phyloP scores from a whole-genome alignment of 192 early-diverging fungal species.

The Coemansia sp. region DNA sequence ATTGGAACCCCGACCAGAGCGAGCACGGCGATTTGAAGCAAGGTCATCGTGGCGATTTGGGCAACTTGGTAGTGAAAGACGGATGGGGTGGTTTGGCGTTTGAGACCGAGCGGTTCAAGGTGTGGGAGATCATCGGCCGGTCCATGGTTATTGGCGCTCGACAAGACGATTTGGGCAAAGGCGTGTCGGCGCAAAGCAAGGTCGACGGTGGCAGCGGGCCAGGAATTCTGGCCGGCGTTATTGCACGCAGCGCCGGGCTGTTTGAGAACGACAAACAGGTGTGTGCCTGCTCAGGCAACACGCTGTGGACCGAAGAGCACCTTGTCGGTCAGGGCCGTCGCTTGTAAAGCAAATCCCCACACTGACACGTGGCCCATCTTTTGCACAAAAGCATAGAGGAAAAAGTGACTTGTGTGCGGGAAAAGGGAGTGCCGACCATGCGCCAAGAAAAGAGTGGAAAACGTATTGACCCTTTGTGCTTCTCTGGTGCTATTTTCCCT shows the following conservation, averaged over 20 bases:
- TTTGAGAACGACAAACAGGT: constrained; percentile 90
- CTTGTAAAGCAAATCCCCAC: constrained; percentile 7
- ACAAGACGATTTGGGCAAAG: constrained; percentile 59
- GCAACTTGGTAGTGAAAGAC: constrained; percentile 64
- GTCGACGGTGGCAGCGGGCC: constrained; percentile 57
- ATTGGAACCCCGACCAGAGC: constrained; percentile 29
- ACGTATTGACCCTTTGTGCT: not conserved
- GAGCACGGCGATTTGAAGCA: constrained; percentile 27
- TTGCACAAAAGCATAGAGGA: constrained; percentile 1
- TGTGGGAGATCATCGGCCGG: constrained; percentile 89
- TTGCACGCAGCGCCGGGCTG: constrained; percentile 85
- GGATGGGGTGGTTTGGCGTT: constrained; percentile 76
- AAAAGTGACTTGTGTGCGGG: not conserved
- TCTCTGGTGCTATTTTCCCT: constrained; percentile 9
- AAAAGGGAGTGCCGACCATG: not conserved
- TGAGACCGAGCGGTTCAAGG: constrained; percentile 71
- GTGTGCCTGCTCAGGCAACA: constrained; percentile 82
- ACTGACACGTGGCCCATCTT: constrained; percentile 2
- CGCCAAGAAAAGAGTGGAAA: constrained; percentile 1
- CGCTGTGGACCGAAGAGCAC: constrained; percentile 84
- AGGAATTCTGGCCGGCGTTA: constrained; percentile 75
- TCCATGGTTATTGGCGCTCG: constrained; percentile 71
- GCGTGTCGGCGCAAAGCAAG: constrained; percentile 33
- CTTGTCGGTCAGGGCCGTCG: constrained; percentile 33
- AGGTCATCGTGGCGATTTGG: constrained; percentile 63